Evolutionary conservation across 2,329 filamentous ascomycete species (phyloP), one percentile per base, ranked within the genome.

Genomic region (Fusarium lyarnte): DNA sequence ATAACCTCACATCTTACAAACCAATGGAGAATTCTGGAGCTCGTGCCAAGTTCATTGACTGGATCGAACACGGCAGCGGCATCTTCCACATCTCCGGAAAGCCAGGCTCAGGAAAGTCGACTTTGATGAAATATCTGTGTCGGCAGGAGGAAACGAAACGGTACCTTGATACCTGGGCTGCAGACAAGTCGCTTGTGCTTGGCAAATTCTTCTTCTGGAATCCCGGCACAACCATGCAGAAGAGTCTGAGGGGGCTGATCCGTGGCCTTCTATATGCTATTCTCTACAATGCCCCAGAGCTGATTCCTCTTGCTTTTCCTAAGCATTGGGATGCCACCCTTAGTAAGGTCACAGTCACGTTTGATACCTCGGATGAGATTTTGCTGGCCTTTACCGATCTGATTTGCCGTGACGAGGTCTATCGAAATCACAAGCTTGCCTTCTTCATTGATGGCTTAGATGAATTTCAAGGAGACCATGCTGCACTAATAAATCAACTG

Each of bases 21-120:
- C n/a, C n/a, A n/a, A n/a, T n/a, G n/a, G n/a, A n/a, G n/a, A n/a
- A 0, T 2, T 14, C 5, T 0, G 8, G 3, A 7, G 43, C 43
- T 10, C 17, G 12, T 27, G 25, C 3, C 3, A 46, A 21, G 0
- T 46, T 46, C 12, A 0, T 46, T 0, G 12, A 46, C 5, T 46
- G 43, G 43, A 16, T 29, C 4, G 2, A 29, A 21, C 8, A 46
- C 8, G 25, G 25, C 19, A 27, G 16, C 12, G 43, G 25, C 1
- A 46, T 46, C 12, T 46, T 21, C 19, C 43, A 46, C 2, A 46
- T 46, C 8, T 46, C 25, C 0, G 25, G 43, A 16, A 46, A 46
- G 6, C 43, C 43, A 29, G 43, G 43, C 25, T 46, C 25, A 3
- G 43, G 43, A 21, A 46, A 46, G 12, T 46, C 43, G 8, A 46